phyloP scores from a whole-genome alignment of 2,329 filamentous ascomycete genomes.

The Trichophyton simii region DNA sequence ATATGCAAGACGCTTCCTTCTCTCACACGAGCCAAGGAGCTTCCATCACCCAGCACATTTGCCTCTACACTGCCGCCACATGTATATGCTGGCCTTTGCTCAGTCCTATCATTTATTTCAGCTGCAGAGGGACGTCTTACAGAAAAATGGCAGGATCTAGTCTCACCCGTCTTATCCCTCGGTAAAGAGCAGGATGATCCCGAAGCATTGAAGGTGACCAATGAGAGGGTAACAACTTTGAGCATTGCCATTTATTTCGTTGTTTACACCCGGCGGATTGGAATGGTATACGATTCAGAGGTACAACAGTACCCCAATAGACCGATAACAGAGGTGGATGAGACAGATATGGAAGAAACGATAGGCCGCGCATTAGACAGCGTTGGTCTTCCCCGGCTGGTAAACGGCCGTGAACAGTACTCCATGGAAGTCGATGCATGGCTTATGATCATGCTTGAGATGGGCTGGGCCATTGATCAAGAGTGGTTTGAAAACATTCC shows the following conservation, averaged over 20 bases:
- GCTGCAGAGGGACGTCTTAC: constrained; percentile 34
- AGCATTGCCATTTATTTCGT: constrained; percentile 35
- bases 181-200: constrained; percentile 24
- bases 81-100: constrained; percentile 58
- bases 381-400: not conserved
- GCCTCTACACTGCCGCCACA: constrained; percentile 52
- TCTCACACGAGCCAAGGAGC: constrained; percentile 26
- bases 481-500: constrained; percentile 56
- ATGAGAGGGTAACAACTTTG: constrained; percentile 27
- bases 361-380: not conserved
- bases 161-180: constrained; percentile 30
- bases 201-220: not conserved
- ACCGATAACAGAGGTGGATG: not conserved
- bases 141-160: constrained; percentile 25
- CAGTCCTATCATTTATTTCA: constrained; percentile 39
- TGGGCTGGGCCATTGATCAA: constrained; percentile 41
- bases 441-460: constrained; percentile 42
- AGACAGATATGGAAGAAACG: not conserved
- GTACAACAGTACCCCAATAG: not conserved
- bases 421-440: constrained; percentile 47
- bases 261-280: constrained; percentile 27
- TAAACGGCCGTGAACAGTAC: not conserved
- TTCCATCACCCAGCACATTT: constrained; percentile 55
- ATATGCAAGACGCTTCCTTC: constrained; percentile 43
- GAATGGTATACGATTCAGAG: not conserved